These are phyloP conservation scores for Raphanus sativus DNA, from an alignment of 345 rosid genomes.

Conservation along the genomic window DNA sequence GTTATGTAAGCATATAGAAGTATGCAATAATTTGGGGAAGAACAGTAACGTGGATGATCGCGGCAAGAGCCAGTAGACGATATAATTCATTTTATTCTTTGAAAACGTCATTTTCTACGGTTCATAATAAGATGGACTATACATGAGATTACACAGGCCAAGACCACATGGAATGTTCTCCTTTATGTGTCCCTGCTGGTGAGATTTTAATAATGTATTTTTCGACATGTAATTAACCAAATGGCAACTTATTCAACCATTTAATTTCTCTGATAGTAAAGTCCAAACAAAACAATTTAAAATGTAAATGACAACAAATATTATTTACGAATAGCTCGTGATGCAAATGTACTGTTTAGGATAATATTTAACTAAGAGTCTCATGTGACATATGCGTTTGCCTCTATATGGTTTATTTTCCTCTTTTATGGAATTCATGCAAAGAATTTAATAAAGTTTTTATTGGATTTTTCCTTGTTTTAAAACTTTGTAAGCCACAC, in stretches of 20 bases:
- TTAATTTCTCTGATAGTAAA: constrained; percentile 23
- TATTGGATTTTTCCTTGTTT: neutral
- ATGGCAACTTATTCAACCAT: constrained; percentile 10
- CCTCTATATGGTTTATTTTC: constrained; percentile 10
- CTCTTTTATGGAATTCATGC: neutral
- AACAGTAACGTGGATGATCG: constrained; percentile 26
- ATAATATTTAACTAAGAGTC: constrained; percentile 10
- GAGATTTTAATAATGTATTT: constrained; percentile 20
- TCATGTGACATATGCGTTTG: constrained; percentile 32
- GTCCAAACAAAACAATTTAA: constrained; percentile 33
- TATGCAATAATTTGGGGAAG: constrained; percentile 11
- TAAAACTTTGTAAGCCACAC: neutral
- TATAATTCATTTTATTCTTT: constrained; percentile 12
- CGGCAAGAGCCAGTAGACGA: constrained; percentile 28
- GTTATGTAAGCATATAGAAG: neutral
- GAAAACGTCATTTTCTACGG: constrained; percentile 36
- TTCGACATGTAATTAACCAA: constrained; percentile 22
- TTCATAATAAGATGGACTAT: constrained; percentile 31
- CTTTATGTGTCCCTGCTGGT: constrained; percentile 28
- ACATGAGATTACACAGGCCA: constrained; percentile 30
- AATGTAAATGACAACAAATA: constrained; percentile 19
- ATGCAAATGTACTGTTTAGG: constrained; percentile 24
- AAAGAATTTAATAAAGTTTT: neutral
- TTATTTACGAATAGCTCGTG: constrained; percentile 1
- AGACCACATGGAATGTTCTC: constrained; percentile 42